These are phyloP conservation scores for Eruca vesicaria DNA, from an alignment of 441 rosid genomes.

Conservation along the genomic window DNA sequence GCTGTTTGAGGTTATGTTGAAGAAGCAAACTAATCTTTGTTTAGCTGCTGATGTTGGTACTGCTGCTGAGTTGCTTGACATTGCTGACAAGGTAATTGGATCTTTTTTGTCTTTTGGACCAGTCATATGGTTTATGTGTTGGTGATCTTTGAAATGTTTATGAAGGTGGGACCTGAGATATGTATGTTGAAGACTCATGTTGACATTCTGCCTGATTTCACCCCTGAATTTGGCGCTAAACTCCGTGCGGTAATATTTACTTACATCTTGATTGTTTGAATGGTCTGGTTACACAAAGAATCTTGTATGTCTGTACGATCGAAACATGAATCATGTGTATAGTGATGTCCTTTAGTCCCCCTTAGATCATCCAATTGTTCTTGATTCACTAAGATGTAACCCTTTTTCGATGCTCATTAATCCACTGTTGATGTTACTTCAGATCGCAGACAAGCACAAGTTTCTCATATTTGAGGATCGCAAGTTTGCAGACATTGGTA, in stretches of 20 bases:
- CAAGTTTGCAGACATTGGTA: constrained; percentile 95
- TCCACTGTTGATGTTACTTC: constrained; percentile 2
- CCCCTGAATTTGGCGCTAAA: constrained; percentile 84
- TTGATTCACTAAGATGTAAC: too few species aligned
- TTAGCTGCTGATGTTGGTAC: constrained; percentile 93
- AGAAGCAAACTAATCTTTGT: constrained; percentile 85
- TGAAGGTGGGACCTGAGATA: constrained; percentile 93
- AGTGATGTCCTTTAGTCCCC: too few species aligned
- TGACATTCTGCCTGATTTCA: constrained; percentile 89
- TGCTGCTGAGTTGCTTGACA: constrained; percentile 77
- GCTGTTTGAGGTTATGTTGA: constrained; percentile 75
- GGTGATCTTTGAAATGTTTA: constrained; percentile 1
- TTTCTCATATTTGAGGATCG: constrained; percentile 94
- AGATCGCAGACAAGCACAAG: constrained; percentile 90
- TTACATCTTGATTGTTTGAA: too few species aligned
- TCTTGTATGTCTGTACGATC: too few species aligned
- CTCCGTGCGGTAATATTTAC: too few species aligned
- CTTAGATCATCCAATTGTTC: too few species aligned
- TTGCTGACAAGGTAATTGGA: constrained; percentile 70
- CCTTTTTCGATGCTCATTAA: not conserved
- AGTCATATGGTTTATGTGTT: not conserved
- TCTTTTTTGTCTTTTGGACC: not conserved
- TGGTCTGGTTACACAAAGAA: too few species aligned
- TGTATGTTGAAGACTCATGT: constrained; percentile 93
- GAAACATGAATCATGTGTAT: too few species aligned